Base-by-base conservation (phyloP, 202 grass and related monocot species). In the Zoysia matrella region DNA sequence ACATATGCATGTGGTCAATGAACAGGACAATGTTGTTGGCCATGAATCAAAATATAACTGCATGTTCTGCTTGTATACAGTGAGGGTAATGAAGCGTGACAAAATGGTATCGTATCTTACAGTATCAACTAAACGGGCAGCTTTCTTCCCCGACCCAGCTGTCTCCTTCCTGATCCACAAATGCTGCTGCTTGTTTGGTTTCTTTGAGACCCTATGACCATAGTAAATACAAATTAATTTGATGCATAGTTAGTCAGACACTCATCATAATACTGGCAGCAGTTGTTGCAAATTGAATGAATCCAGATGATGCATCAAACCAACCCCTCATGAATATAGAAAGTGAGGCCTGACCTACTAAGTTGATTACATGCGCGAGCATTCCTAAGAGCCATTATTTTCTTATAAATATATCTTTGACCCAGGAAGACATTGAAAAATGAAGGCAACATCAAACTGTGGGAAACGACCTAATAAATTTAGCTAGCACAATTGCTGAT, bases 111-210 rank as follows among this genome's bases (percentile, higher is more conserved):
- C 50, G 79, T 60, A 72, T 88, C 92, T 93, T 91, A 98, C 95
- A 77, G 88, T 76, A 30, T 80, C 76, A 77, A 95, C 93, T 72
- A 98, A 89, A 92, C 73, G 75, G 46, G 88, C 75, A 77, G 96
- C 96, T 67, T 95, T 98, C 56, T 90, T 92, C 72, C 87, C 87
- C 70, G 92, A 88, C 46, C 89, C 85, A 43, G 85, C 45, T 72
- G 90, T 91, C 69, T 98, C 92, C 85, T 91, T 98, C 71, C 88
- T 95, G 73, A 91, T 93, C 96, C 96, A 98, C 71, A 95, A 86
- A 87, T 93, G 92, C 16, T 95, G 89, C 45, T 98, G 85, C 67
- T 90, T 98, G 45, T 82, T 84, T 82, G 66, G 66, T 73, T 69
- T 91, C 60, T 78, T 98, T 68, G 92, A 67, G 57, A 88, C 79